Base-by-base conservation (phyloP, 306 rosid species). In the Betula pendula region DNA sequence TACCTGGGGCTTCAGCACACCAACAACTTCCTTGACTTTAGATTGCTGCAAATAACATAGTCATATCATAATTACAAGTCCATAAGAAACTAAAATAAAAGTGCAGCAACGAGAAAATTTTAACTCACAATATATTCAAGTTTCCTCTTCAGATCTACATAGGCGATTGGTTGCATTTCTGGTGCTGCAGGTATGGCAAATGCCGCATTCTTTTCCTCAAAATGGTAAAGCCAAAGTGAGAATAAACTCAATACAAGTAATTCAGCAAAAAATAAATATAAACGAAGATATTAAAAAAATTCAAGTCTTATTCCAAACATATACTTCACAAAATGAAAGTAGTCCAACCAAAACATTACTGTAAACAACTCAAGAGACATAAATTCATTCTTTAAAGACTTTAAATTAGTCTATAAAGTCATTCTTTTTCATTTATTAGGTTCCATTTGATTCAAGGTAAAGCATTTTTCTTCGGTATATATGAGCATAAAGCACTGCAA, bases 111-210 rank as follows among this genome's bases (percentile, higher is more conserved):
- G 42, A 52, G 67, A 68, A 38, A 11, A 16, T 43, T 63, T 74
- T 69, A 52, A 86, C 98, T 93, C 81, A 93, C 97, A 71, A 93
- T 84, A 75, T 77, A 85, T 63, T 89, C 95, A 24, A 91, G 88
- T 74, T 89, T 91, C 90, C 88, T 83, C 85, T 45, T 85, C 43
- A 93, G 85, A 17, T 85, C 94, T 72, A 67, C 91, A 68, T 80
- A 78, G 7, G 53, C 85, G 25, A 45, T 85, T 19, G 56, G 67
- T 62, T 58, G 80, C 12, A 83, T 33, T 48, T 74, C 45, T 42
- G 76, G 25, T 38, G 74, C 86, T 66, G 24, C 55, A 29, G 78
- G 40, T 43, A 81, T 62, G n/a, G 81, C 87, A 75, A 24, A 49
- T 38, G 63, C 3, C 10, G 81, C 75, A 14, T 48, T 80, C 83